Percentiles rank a stretch among this genome's conserved stretches.
Evolutionary conservation across 768 basidiomycete species (phyloP).

Genomic region (Tricholoma bakamatsutake): DNA sequence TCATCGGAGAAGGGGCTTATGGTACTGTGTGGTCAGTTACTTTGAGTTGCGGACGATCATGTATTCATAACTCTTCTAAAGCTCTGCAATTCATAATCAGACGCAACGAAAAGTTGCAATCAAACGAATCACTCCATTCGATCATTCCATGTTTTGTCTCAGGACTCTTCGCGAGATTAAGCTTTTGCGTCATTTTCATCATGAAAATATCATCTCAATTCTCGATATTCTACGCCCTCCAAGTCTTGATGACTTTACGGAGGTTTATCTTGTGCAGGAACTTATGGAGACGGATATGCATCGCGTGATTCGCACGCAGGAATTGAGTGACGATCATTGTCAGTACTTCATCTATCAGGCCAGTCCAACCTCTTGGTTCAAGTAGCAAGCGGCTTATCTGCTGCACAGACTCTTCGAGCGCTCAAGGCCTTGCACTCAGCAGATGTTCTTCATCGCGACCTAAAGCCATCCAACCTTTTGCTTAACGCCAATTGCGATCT

Average conservation of each 20-base stretch:
- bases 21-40: conserved; percentile 69
- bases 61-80: conserved; percentile 20
- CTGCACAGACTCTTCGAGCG: conserved; percentile 73
- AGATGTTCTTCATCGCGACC: conserved; percentile 90
- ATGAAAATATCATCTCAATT: conserved; percentile 91
- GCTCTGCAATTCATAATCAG: conserved; percentile 72
- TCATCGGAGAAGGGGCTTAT: conserved; percentile 94
- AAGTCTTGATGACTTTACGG: conserved; percentile 71
- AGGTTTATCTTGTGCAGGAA: conserved; percentile 67
- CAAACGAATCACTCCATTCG: conserved; percentile 93
- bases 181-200: conserved; percentile 80
- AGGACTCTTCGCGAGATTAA: conserved; percentile 87
- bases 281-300: conserved; percentile 94
- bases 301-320: conserved; percentile 92
- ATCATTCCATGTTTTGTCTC: conserved; percentile 90
- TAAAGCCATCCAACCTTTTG: conserved; percentile 94
- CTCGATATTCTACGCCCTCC: conserved; percentile 88
- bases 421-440: conserved; percentile 94
- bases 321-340: conserved; percentile 89
- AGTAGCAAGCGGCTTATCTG: not conserved
- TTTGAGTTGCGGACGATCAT: conserved; percentile 2
- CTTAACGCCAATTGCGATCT: conserved; percentile 96
- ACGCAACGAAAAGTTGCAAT: conserved; percentile 88
- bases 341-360: conserved; percentile 98
- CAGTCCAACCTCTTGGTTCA: conserved; percentile 14